Base-by-base conservation (phyloP, 73 alveolate genomes). In the Paramecium sexaurelia region DNA sequence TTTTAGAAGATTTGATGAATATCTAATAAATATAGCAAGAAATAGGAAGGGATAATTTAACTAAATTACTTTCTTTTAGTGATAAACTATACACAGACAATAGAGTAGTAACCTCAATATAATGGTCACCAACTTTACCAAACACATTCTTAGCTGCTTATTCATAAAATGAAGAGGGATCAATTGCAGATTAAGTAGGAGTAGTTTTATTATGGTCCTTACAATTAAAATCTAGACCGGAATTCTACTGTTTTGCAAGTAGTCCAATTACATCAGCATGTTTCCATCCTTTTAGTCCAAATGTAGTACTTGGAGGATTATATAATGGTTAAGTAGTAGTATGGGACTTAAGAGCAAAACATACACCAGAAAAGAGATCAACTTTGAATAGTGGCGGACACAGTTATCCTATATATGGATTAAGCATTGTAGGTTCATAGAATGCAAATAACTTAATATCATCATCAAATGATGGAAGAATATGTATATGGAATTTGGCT, bases 331-430 rank as follows among this genome's bases (percentile, higher is more conserved):
- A 95, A 82, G 96, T 97, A 17, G 87, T 97, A 68, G 75, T 95
- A 39, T 97, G 99, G 99, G 99, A 97, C 92, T 90, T 94, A 37
- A 95, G 97, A 84, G 96, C 98, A n/a, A 97, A 94, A 83, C 90
- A 92, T 9, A 92, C 95, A 17, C 99, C 99, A 9, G 95, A 94
- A 15, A 91, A 94, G 84, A 97, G 96, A 93, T 92, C 98, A 1
- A 94, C 97, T 1, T 66, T 95, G 2, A 96, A 97, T 39, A 89
- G 96, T 51, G 95, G 85, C 86, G 97, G 96, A 2, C 98, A 95
- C 87, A 91, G 96, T 41, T 92, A 92, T 75, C 98, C 98, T 26
- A 94, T 97, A 8, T 95, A 93, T 91, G 94, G 97, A 68, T 84
- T 97, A 24, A 95, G 96, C 15, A 94, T 96, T 33, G 97, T 92